Base-by-base conservation (phyloP, 1,284 basidiomycete species). In the Sparassis latifolia region DNA sequence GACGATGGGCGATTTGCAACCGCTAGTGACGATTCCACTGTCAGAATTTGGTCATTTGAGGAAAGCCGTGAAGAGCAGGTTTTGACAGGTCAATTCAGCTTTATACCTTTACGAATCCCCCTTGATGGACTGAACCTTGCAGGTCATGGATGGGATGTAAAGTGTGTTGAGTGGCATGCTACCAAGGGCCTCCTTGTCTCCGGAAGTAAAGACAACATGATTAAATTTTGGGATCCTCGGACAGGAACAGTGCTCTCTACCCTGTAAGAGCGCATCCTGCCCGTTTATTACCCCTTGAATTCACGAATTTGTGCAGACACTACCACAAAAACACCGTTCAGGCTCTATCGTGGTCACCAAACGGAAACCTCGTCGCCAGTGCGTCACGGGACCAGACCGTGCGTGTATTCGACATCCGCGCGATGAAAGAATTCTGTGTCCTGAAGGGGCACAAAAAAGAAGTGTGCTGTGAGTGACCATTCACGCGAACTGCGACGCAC, bases 151-250 rank as follows among this genome's bases (percentile, higher is more conserved):
- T 99, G 96, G 95, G 96, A 99, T 63, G 96, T 98, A 31, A 92
- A 96, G 65, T 97, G 94, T 60, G 92, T 98, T 2, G 90, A 97
- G 71, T 99, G 96, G 96, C 96, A 99, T 69, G 92, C 93, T 3
- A 92, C 86, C 2, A 97, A 98, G 68, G 95, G 96, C 2, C 74
- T 99, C 4, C 79, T 99, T 20, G 92, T 91, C 2, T 93, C 90
- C 1, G 96, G 97, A 30, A 91, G 89, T 63, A 98, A 98, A 70
- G 97, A 99, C 69, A 97, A 98, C 68, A 81, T 94, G 58, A 93
- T 99, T 69, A 99, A 98, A 64, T 98, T 99, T 68, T 99, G 96
- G 96, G 96, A 99, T 70, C 97, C 96, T 5, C 78, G 94, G 42
- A 90, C 89, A 6, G 89, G 87, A 37, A 92, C 89, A 4, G 84